Conservation (phyloP, 495 filamentous ascomycete species). For the Daldinia bambusicola region DNA sequence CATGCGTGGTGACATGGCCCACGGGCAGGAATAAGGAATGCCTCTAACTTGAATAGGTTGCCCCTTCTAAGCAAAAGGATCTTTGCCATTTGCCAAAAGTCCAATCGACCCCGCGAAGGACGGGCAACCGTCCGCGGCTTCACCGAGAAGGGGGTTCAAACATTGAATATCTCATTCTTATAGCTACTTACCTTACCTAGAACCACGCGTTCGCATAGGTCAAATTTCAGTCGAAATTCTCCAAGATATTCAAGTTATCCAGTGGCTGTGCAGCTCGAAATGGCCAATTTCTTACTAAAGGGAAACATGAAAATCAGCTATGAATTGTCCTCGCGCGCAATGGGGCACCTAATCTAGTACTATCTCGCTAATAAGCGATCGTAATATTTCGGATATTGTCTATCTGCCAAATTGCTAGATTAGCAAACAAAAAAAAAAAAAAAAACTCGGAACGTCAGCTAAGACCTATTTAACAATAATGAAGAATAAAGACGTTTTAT, state of each 20-base stretch:
- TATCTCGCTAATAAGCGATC: too few species aligned
- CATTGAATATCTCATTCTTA: too few species aligned
- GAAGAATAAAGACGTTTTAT: not conserved
- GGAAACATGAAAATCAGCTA: too few species aligned
- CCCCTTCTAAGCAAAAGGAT: constrained; percentile 18
- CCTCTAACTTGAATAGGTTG: constrained; percentile 27
- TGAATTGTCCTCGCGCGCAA: too few species aligned
- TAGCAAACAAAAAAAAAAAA: too few species aligned
- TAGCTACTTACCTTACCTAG: not conserved
- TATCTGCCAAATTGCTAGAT: too few species aligned
- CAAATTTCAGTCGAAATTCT: not conserved
- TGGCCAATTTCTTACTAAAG: too few species aligned
- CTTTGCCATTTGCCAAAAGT: not conserved
- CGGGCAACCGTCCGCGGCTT: not conserved
- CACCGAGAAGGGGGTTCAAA: not conserved
- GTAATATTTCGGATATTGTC: too few species aligned
- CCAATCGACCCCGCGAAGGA: constrained; percentile 3
- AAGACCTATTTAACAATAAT: not conserved
- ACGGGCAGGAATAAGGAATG: constrained; percentile 5
- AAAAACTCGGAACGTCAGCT: too few species aligned
- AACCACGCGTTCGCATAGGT: not conserved
- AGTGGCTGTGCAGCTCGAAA: too few species aligned
- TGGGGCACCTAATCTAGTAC: too few species aligned
- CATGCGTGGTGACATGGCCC: constrained; percentile 24
- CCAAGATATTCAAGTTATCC: too few species aligned